These are phyloP conservation scores for Backusella tuberculispora DNA, from an alignment of 192 early-diverging fungal genomes.

Conservation along the genomic window DNA sequence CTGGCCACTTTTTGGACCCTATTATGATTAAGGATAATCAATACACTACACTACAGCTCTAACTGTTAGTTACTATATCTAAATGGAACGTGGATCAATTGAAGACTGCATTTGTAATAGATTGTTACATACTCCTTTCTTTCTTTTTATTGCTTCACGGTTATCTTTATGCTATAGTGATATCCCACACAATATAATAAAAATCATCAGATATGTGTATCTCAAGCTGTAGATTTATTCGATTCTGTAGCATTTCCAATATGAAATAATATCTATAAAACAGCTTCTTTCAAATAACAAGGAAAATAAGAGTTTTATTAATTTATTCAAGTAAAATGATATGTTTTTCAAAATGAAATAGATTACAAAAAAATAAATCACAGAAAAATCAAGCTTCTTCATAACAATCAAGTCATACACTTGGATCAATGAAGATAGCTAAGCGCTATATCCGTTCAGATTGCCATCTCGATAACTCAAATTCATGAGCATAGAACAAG, in stretches of 20 bases:
- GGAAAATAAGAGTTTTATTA: neutral
- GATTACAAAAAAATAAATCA: neutral
- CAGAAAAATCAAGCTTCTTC: neutral
- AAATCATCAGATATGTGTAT: no score
- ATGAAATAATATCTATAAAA: neutral
- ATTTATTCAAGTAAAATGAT: neutral
- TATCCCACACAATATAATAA: no score
- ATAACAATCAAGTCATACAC: neutral
- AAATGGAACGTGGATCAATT: no score
- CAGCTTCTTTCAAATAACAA: neutral
- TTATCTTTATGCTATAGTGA: neutral
- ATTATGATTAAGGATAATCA: no score
- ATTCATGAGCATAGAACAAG: conserved; percentile 3
- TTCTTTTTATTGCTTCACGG: neutral
- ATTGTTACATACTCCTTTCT: neutral
- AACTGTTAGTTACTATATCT: no score
- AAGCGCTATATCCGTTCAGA: neutral
- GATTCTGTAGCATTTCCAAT: no score
- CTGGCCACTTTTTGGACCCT: no score
- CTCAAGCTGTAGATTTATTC: no score
- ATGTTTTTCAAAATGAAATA: neutral
- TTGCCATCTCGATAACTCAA: conserved; percentile 5
- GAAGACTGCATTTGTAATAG: neutral
- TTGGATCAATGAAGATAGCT: neutral
- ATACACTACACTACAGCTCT: no score